Base-by-base conservation (phyloP, 2,329 filamentous ascomycete genomes). In the Venturiaceae sp. region DNA sequence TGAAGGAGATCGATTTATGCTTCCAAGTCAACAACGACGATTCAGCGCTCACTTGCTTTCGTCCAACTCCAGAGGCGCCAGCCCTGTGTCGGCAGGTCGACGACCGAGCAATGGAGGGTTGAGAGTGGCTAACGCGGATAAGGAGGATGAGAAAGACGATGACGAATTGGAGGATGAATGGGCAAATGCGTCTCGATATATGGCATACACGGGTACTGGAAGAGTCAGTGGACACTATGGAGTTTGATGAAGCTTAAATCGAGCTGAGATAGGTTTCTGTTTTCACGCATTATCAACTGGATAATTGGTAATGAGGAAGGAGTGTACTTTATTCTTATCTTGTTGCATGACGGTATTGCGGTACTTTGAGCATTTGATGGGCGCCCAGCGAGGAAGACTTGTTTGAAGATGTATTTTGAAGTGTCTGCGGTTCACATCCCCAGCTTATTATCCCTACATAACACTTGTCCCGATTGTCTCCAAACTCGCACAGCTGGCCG, bases 191-290 rank as follows among this genome's bases (percentile, higher is more conserved):
- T 28, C 30, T 21, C 36, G 55, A 21, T 57, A 52, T 33, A 30
- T 57, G 26, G 41, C 36, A 16, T 57, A 57, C 30, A 41, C 41
- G n/a, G 55, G 55, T 4, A 57, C 39, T 4, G 55, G 55, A 2
- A 37, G 53, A 6, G 37, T 44, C 9, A 44, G 53, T 44, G 55
- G 55, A 16, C 41, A 57, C 34, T 57, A 57, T 30, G 55, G 55
- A 21, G n/a, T 5, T 26, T 57, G n/a, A 36, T 30, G 2, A n/a
- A 14, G n/a, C n/a, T n/a, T n/a, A n/a, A n/a, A n/a, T n/a, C n/a
- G n/a, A n/a, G n/a, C n/a, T n/a, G n/a, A n/a, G n/a, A n/a, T n/a
- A n/a, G n/a, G n/a, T n/a, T 39, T 19, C 14, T 30, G 13, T 4
- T 2, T 30, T 7, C 13, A 23, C n/a, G 19, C 19, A 9, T 14